A percentile compares a stretch with the other conserved stretches of the same genome.
These are phyloP conservation scores for Talaromyces sp. DNA, from an alignment of 2,329 filamentous ascomycete species.

Conservation along the genomic window DNA sequence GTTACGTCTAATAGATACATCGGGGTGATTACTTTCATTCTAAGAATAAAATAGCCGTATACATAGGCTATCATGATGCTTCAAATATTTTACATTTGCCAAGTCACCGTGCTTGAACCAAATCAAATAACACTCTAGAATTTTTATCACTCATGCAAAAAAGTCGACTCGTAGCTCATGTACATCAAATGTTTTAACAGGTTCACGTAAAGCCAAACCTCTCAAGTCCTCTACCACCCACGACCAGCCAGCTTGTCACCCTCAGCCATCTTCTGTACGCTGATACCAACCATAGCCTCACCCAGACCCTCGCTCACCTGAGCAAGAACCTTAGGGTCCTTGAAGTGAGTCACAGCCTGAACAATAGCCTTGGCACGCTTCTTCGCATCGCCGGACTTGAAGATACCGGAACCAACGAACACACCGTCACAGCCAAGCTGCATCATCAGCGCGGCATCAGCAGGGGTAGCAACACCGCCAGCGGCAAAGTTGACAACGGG, in stretches of 20 bases:
- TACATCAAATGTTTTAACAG: constrained; percentile 19
- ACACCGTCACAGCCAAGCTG: constrained; percentile 97
- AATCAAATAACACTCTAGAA: constrained; percentile 2
- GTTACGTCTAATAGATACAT: too few species aligned
- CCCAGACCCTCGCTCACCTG: constrained; percentile 86
- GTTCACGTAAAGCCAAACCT: constrained; percentile 3
- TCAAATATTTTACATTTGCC: neutral
- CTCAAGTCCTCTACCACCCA: constrained; percentile 67
- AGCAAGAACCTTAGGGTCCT: constrained; percentile 80
- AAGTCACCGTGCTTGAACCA: neutral
- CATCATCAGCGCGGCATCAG: constrained; percentile 98
- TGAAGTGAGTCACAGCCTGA: constrained; percentile 87
- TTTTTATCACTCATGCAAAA: constrained; percentile 14
- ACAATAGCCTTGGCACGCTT: constrained; percentile 94
- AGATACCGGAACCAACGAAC: constrained; percentile 95
- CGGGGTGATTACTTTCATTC: too few species aligned
- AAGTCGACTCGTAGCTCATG: constrained; percentile 25
- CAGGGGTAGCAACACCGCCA: constrained; percentile 98
- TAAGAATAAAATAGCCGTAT: too few species aligned
- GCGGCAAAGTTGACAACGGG: constrained; percentile 98
- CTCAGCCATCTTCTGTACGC: constrained; percentile 74
- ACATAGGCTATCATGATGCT: too few species aligned
- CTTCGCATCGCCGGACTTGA: constrained; percentile 90
- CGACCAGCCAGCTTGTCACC: constrained; percentile 81
- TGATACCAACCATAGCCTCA: constrained; percentile 98